Percentiles rank a stretch among this genome's conserved stretches.
phyloP scores from a whole-genome alignment of 2,329 filamentous ascomycete genomes.

The Alternaria metachromatica region DNA sequence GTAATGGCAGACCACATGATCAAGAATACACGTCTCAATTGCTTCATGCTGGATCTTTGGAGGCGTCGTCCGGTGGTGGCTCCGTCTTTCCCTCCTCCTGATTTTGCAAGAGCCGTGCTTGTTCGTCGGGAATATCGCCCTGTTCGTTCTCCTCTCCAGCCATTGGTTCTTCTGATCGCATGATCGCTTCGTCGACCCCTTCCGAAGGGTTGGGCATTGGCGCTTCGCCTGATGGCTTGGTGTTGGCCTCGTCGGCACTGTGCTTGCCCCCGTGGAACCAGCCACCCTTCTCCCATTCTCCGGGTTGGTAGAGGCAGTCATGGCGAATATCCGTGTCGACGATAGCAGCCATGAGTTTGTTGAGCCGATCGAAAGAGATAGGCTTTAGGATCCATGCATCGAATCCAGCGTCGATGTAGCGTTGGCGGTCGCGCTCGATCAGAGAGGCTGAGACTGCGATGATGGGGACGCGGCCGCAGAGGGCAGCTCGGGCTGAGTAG shows the following conservation, averaged over 20 bases:
- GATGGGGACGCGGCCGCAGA: constrained; percentile 75
- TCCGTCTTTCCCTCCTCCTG: constrained; percentile 16
- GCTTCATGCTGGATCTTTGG: constrained; percentile 8
- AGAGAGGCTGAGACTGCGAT: constrained; percentile 88
- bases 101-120: constrained; percentile 25
- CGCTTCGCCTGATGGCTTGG: constrained; percentile 38
- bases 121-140: constrained; percentile 31
- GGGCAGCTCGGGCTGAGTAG: constrained; percentile 65
- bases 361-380: constrained; percentile 79
- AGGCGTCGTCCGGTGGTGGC: not conserved
- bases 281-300: constrained; percentile 83
- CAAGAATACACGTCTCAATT: not conserved
- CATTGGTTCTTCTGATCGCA: constrained; percentile 26
- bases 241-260: constrained; percentile 48
- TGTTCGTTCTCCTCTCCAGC: constrained; percentile 21
- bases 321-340: constrained; percentile 65
- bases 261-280: constrained; percentile 69
- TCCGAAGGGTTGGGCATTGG: constrained; percentile 29
- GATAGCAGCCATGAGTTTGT: constrained; percentile 72
- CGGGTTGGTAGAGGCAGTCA: constrained; percentile 71
- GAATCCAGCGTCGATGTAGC: constrained; percentile 79
- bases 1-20: not conserved
- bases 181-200: constrained; percentile 22
- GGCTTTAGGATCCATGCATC: constrained; percentile 93
- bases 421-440: constrained; percentile 70